Base-by-base conservation (phyloP, 2,329 filamentous ascomycete genomes). In the Lasiodiplodia citricola region DNA sequence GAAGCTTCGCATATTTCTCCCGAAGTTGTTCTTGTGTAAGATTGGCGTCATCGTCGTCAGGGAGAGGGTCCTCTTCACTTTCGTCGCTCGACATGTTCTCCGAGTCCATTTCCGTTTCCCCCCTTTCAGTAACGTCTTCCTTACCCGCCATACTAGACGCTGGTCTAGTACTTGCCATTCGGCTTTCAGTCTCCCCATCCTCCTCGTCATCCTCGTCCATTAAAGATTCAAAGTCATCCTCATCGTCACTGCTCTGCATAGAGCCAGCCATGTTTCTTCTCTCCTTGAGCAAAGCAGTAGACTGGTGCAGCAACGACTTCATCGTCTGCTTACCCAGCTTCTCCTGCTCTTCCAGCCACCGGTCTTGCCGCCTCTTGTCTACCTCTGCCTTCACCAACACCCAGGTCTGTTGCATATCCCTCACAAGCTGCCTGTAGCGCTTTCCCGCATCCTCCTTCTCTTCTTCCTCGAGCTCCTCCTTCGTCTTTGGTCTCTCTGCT, bases 381-480 rank as follows among this genome's bases (percentile, higher is more conserved):
- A 90, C 86, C 71, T 90, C 87, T 14, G 83, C 82, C 67, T 81
- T 84, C 56, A 89, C 85, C 67, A 88, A 78, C 56, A 87, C 83
- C 83, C 89, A 91, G 72, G 88, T 86, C 69, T 86, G 85, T 70
- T 87, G 86, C 68, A 91, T 78, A 76, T 91, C 88, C 67, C 84
- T 86, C 51, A 91, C 84, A 18, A 97, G 87, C 70, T 90, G 87
- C 70, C 88, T 92, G 78, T 96, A 97, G 35, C 89, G 87, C 56
- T 83, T 81, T 70, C 90, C 84, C 79, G 89, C 89, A 73, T 89
- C 85, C 28, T 90, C 89, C 66, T 87, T 85, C 69, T 92, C 89
- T 76, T 98, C 95, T 16, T 87, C 88, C 73, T 94, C 90, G 21
- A 97, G 86, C 77, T 98, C 91, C 75, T 97, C 93, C 1, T 87